Evolutionary conservation across 768 basidiomycete genomes (phyloP).

Genomic region (Mycena vulgaris): DNA sequence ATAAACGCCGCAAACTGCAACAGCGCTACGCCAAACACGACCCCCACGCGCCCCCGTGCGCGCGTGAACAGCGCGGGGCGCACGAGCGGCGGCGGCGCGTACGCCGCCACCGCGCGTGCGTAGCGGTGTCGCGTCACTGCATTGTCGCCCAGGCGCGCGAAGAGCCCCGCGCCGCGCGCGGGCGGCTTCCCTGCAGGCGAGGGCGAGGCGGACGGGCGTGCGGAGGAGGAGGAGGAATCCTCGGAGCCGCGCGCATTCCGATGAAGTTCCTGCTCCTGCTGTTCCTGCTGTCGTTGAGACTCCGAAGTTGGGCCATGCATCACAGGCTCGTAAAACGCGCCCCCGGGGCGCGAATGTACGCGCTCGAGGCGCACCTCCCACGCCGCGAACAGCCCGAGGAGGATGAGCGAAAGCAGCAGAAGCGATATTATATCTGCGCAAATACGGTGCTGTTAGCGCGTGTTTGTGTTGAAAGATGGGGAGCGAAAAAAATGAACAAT

Average conservation of each 20-base stretch:
- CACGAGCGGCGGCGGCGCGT: slow-evolving; percentile 65
- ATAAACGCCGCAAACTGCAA: slow-evolving; percentile 64
- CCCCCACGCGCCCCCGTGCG: slow-evolving; percentile 63
- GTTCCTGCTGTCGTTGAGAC: neutral
- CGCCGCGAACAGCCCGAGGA: slow-evolving; percentile 68
- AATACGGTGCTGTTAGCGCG: too few relatives aligned
- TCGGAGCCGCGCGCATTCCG: neutral
- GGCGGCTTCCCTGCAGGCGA: neutral
- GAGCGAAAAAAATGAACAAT: neutral
- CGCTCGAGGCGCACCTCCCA: slow-evolving; percentile 79
- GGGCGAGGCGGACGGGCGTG: neutral
- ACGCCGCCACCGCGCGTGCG: neutral
- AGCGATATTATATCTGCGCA: slow-evolving; percentile 77
- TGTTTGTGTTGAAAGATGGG: too few relatives aligned
- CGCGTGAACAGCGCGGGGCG: slow-evolving; percentile 64
- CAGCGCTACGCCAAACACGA: slow-evolving; percentile 64
- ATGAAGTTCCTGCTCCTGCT: neutral
- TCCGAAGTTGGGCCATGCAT: neutral
- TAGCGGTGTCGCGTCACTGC: too few relatives aligned
- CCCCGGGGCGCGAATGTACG: slow-evolving; percentile 38
- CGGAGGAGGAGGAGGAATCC: neutral
- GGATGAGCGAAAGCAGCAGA: slow-evolving; percentile 71
- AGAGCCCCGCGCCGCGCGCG: neutral
- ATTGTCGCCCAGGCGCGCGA: neutral
- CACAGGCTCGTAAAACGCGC: neutral